Base-by-base conservation (phyloP, 2,329 filamentous ascomycete genomes). In the Clarireedia monteithiana region DNA sequence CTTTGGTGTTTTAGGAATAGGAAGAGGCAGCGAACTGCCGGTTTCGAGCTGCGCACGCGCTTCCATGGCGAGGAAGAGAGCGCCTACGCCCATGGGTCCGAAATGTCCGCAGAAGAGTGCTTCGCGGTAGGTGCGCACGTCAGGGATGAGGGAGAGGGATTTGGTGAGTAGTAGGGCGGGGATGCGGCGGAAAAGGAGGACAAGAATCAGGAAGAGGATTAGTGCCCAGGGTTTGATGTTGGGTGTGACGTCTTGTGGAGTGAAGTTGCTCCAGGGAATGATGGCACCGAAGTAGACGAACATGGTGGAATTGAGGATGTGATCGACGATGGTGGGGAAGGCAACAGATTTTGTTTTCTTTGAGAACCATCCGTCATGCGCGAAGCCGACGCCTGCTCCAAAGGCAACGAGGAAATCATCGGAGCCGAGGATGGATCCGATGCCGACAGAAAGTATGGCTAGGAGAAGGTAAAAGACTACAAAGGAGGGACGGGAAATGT, bases 391-490 rank as follows among this genome's bases (percentile, higher is more conserved):
- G 5, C 79, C 79, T 0, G 77, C 77, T n/a, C 73, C 74, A 58
- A 82, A 82, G 0, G 77, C 74, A 3, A 81, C 76, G 0, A 82
- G 72, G 65, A 82, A 82, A 64, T 82, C 79, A 60, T 81, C 79
- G 1, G 73, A 70, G 6, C 78, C 78, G 0, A 82, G 70, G 0
- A 73, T 76, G 3, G 73, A 76, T 27, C 75, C 79, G 0, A 80
- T 65, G 2, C 78, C 78, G 17, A 80, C 69, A 20, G 71, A 73
- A 60, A 82, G 74, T 17, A 80, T 64, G 9, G 79, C 78, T 0
- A 79, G 70, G 0, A 82, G 73, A 12, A 82, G 70, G 63, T 82
- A 82, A 67, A 82, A 82, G 5, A 77, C 75, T 0, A 80, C 72
- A 55, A 80, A 77, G 0, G 75, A 75, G 3, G 77, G 70, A 14